Conservation (phyloP, 768 basidiomycete genomes). For the Pisolithus tinctorius region DNA sequence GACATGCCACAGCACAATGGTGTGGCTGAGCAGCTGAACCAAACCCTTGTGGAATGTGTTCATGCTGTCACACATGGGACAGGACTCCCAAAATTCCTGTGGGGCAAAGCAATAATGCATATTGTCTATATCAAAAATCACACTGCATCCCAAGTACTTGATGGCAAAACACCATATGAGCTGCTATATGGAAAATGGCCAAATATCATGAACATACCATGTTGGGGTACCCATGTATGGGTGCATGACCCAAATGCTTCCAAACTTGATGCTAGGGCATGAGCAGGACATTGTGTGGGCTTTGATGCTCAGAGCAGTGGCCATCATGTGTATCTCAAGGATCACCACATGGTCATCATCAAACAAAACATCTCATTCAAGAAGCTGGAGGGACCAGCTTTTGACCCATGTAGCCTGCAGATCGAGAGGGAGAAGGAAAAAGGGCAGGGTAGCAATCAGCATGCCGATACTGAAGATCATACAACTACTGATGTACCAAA, state of each 20-base stretch:
- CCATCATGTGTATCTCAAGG: not conserved
- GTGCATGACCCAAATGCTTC: not conserved
- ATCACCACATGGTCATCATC: not conserved
- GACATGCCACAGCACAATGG: slow-evolving; percentile 24
- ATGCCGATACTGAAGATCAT: no score
- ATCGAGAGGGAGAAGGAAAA: no score
- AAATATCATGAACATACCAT: not conserved
- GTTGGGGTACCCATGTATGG: not conserved
- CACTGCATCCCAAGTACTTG: not conserved
- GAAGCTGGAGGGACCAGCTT: no score
- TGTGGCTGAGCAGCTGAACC: slow-evolving; percentile 23
- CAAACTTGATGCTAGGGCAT: not conserved
- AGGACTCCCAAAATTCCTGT: slow-evolving; percentile 14
- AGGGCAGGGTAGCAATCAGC: no score
- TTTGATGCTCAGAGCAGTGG: not conserved
- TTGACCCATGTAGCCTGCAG: no score
- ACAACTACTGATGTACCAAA: no score
- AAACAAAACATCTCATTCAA: slow-evolving; percentile 3
- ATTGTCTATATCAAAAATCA: not conserved
- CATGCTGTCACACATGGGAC: slow-evolving; percentile 17
- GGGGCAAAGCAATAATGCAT: slow-evolving; percentile 10
- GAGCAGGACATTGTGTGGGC: not conserved
- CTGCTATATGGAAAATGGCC: not conserved
- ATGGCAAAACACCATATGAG: slow-evolving; percentile 1
- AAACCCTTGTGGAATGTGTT: slow-evolving; percentile 16